A percentile compares a stretch with the other conserved stretches of the same genome.
These are phyloP conservation scores for Aspergillus sojae DNA, from an alignment of 2,329 filamentous ascomycete genomes.

Conservation along the genomic window DNA sequence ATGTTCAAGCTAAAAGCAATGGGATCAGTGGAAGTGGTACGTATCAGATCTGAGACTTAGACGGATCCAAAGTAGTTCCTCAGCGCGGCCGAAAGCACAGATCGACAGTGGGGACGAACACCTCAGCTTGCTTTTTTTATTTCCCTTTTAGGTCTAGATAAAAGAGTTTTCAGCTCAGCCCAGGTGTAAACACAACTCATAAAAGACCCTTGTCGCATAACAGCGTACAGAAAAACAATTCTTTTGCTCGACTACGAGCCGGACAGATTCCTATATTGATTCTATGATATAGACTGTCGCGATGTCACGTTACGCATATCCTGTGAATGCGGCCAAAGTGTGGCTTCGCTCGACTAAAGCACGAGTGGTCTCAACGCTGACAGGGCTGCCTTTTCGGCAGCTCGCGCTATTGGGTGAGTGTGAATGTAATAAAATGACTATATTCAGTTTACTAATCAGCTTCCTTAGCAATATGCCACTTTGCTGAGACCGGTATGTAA, in stretches of 20 bases:
- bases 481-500: conserved; percentile 66
- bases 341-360: not conserved
- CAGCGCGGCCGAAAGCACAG: not conserved
- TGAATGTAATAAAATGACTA: not conserved
- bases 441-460: not conserved
- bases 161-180: not conserved
- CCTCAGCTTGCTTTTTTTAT: not conserved
- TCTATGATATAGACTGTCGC: not conserved
- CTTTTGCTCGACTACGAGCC: not conserved
- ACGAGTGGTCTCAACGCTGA: conserved; percentile 25
- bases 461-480: conserved; percentile 69
- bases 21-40: not conserved
- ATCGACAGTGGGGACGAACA: not conserved
- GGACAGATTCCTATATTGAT: not conserved
- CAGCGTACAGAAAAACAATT: not conserved
- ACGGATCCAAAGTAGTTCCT: not conserved
- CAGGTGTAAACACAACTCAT: not conserved
- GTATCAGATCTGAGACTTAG: not conserved
- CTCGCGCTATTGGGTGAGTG: conserved; percentile 72
- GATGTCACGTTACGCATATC: not conserved
- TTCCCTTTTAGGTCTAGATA: not conserved
- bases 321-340: not conserved
- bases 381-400: conserved; percentile 75
- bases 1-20: not conserved
- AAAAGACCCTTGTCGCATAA: not conserved